A percentile compares a stretch with the other conserved stretches of the same genome.
Conservation (phyloP, 768 basidiomycete species). For the Kwoniella mangroviensis region DNA sequence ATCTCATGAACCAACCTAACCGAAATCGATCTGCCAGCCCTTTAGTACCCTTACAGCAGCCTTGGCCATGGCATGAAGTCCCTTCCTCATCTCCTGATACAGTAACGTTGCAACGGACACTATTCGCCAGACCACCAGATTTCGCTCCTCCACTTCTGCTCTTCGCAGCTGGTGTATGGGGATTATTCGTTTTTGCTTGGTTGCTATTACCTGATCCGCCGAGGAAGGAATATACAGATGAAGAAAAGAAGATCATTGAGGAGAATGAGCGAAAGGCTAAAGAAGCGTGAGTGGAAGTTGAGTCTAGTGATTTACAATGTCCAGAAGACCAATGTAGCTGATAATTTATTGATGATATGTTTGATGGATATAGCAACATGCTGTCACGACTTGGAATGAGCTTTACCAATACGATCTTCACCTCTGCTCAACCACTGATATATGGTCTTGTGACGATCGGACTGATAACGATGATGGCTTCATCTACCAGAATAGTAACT, state of each 20-base stretch:
- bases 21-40: neutral
- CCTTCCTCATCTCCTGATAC: slow-evolving; percentile 9
- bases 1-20: neutral
- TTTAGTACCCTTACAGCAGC: slow-evolving; percentile 9
- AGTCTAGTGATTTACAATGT: too few relatives aligned
- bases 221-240: slow-evolving; percentile 12
- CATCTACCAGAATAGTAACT: slow-evolving; percentile 23
- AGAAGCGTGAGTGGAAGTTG: slow-evolving; percentile 16
- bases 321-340: too few relatives aligned
- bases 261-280: slow-evolving; percentile 5
- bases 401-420: slow-evolving; percentile 13
- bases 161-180: slow-evolving; percentile 24
- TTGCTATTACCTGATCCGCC: slow-evolving; percentile 7
- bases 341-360: neutral
- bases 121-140: slow-evolving; percentile 23
- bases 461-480: slow-evolving; percentile 6
- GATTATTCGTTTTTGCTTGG: slow-evolving; percentile 18
- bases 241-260: slow-evolving; percentile 11
- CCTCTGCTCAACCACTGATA: slow-evolving; percentile 17
- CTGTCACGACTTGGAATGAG: slow-evolving; percentile 8
- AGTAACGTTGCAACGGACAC: slow-evolving; percentile 12
- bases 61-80: slow-evolving; percentile 26
- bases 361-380: slow-evolving; percentile 13
- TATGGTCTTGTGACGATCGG: slow-evolving; percentile 12
- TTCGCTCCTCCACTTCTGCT: slow-evolving; percentile 14